phyloP scores from a whole-genome alignment of 257 asterid genomes.

The Verbena officinalis region DNA sequence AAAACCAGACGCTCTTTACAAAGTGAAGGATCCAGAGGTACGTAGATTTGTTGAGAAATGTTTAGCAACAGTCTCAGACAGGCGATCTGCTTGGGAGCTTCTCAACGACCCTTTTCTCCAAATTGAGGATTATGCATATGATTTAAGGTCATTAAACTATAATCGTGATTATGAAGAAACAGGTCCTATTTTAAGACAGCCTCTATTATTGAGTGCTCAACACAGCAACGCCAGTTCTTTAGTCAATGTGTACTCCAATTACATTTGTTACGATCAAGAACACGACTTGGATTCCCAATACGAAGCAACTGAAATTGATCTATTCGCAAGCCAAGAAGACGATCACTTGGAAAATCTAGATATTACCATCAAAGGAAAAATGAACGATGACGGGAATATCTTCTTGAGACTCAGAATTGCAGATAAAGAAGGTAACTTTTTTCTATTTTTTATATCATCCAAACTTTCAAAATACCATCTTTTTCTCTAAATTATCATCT shows the following conservation, averaged over 20 bases:
- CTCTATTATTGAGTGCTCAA: constrained; percentile 47
- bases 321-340: constrained; percentile 57
- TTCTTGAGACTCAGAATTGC: constrained; percentile 77
- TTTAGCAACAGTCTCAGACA: constrained; percentile 65
- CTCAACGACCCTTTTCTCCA: constrained; percentile 83
- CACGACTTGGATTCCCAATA: constrained; percentile 49
- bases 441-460: background rate
- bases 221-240: constrained; percentile 48
- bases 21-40: constrained; percentile 76
- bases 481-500: background rate
- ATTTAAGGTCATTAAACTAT: constrained; percentile 46
- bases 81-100: constrained; percentile 90
- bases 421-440: constrained; percentile 75
- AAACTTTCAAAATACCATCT: background rate
- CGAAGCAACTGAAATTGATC: constrained; percentile 50
- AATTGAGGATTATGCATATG: constrained; percentile 51
- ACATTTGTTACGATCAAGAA: constrained; percentile 50
- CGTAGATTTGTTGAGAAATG: constrained; percentile 89
- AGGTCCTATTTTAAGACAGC: constrained; percentile 51
- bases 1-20: constrained; percentile 78
- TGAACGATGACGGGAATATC: constrained; percentile 63
- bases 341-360: constrained; percentile 56
- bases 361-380: constrained; percentile 69
- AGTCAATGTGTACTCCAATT: constrained; percentile 54
- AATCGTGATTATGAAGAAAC: constrained; percentile 48